Evolutionary conservation across 2,329 filamentous ascomycete genomes (phyloP).

Genomic region (Cyphellophora europaea): DNA sequence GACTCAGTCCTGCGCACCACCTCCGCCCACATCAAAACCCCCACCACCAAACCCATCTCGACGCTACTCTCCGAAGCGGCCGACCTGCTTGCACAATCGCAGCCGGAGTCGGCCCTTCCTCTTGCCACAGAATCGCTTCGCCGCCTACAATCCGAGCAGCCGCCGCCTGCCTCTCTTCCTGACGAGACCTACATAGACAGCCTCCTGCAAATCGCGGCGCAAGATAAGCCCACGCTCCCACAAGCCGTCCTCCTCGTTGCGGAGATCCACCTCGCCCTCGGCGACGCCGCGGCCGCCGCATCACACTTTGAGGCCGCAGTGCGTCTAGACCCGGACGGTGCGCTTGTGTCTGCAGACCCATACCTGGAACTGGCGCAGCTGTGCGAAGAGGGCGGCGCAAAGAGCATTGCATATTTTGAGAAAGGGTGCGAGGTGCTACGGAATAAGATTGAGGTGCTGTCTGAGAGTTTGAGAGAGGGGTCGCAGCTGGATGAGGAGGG

Average conservation of each 20-base stretch:
- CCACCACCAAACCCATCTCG: slow-evolving; percentile 36
- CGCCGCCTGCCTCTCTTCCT: slow-evolving; percentile 8
- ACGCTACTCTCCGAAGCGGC: slow-evolving; percentile 49
- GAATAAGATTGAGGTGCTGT: slow-evolving; percentile 28
- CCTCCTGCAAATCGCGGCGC: slow-evolving; percentile 15
- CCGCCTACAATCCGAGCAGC: slow-evolving; percentile 14
- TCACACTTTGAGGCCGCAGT: slow-evolving; percentile 65
- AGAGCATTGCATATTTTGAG: slow-evolving; percentile 54
- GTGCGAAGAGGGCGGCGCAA: slow-evolving; percentile 53
- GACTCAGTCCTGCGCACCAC: slow-evolving; percentile 11
- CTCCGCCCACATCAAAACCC: slow-evolving; percentile 29
- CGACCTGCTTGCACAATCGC: slow-evolving; percentile 47
- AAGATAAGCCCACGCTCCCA: slow-evolving; percentile 17
- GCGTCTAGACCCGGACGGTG: slow-evolving; percentile 66
- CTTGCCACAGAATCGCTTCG: slow-evolving; percentile 44
- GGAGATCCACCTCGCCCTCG: slow-evolving; percentile 72
- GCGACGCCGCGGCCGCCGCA: slow-evolving; percentile 68
- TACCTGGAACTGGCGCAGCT: slow-evolving; percentile 92
- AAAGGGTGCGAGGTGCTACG: slow-evolving; percentile 62
- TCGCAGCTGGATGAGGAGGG: slow-evolving; percentile 22
- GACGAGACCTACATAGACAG: slow-evolving; percentile 11
- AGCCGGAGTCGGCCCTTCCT: slow-evolving; percentile 48
- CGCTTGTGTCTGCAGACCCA: slow-evolving; percentile 57
- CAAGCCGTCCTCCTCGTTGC: slow-evolving; percentile 66
- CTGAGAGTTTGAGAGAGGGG: slow-evolving; percentile 15